A percentile compares a stretch with the other conserved stretches of the same genome.
Evolutionary conservation across 805 yeast species (phyloP).

Genomic region (Babjeviella inositovora): DNA sequence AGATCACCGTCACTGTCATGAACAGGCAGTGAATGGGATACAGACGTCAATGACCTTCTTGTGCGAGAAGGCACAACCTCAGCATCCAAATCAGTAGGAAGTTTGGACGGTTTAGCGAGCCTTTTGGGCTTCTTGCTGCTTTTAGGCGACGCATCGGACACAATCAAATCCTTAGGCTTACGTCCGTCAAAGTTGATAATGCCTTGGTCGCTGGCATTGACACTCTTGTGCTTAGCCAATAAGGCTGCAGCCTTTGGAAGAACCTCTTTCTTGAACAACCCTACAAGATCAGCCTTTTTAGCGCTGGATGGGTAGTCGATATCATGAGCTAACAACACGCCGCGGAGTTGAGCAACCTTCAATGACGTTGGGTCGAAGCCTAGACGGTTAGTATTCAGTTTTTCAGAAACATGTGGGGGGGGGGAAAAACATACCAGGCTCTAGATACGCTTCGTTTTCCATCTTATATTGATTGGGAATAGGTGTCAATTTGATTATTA

Average conservation of each 20-base stretch:
- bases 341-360: slow-evolving; percentile 57
- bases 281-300: slow-evolving; percentile 50
- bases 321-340: slow-evolving; percentile 45
- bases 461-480: too few relatives aligned
- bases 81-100: too few relatives aligned
- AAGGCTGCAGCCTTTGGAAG: slow-evolving; percentile 27
- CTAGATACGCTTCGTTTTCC: slow-evolving; percentile 17
- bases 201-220: slow-evolving; percentile 7
- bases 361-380: slow-evolving; percentile 57
- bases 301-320: slow-evolving; percentile 45
- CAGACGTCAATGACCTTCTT: too few relatives aligned
- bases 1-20: too few relatives aligned
- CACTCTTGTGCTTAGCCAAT: slow-evolving; percentile 11
- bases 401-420: neutral
- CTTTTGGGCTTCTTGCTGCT: slow-evolving; percentile 1
- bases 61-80: too few relatives aligned
- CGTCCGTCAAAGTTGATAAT: slow-evolving; percentile 7
- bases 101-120: too few relatives aligned
- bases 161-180: slow-evolving; percentile 1
- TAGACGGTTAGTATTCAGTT: slow-evolving; percentile 10
- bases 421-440: slow-evolving; percentile 9
- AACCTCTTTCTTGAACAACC: slow-evolving; percentile 39
- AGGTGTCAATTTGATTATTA: too few relatives aligned
- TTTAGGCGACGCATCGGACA: neutral
- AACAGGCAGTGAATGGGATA: too few relatives aligned